These are phyloP conservation scores for Fusarium torreyae DNA, from an alignment of 2,329 filamentous ascomycete species.

Conservation along the genomic window DNA sequence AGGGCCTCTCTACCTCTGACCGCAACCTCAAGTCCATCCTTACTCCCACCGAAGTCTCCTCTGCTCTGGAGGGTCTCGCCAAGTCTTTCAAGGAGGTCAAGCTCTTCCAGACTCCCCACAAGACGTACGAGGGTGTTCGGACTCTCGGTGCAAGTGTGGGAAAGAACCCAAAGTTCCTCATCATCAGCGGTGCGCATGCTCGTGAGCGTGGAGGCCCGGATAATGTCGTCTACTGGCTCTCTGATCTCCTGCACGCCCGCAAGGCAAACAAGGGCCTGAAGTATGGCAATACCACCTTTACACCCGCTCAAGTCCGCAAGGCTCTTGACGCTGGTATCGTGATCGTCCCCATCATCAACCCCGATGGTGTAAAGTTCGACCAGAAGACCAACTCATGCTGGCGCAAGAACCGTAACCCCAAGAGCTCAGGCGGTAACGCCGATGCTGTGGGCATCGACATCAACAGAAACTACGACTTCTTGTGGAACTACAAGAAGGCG, in stretches of 20 bases:
- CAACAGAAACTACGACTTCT: slow-evolving; percentile 71
- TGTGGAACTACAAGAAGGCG: slow-evolving; percentile 66
- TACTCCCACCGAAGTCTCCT: slow-evolving; percentile 61
- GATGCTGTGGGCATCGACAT: slow-evolving; percentile 64
- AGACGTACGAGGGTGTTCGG: slow-evolving; percentile 60
- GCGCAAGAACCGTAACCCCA: slow-evolving; percentile 70
- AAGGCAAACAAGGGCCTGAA: slow-evolving; percentile 64
- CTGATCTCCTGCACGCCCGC: slow-evolving; percentile 69
- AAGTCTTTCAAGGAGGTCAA: slow-evolving; percentile 56
- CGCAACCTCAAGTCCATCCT: slow-evolving; percentile 60
- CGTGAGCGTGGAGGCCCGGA: slow-evolving; percentile 72
- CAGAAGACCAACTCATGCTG: slow-evolving; percentile 66
- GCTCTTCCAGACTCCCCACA: slow-evolving; percentile 60
- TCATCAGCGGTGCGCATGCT: slow-evolving; percentile 69
- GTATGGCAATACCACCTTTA: slow-evolving; percentile 68
- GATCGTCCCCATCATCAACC: slow-evolving; percentile 67
- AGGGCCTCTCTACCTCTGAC: slow-evolving; percentile 54
- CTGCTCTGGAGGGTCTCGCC: slow-evolving; percentile 61
- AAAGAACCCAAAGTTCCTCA: slow-evolving; percentile 63
- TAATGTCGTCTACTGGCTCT: slow-evolving; percentile 70
- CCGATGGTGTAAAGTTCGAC: slow-evolving; percentile 68
- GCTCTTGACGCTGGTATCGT: slow-evolving; percentile 69
- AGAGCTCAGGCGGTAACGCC: slow-evolving; percentile 52
- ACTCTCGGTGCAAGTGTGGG: slow-evolving; percentile 62
- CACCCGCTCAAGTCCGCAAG: slow-evolving; percentile 65